Percentiles rank a stretch among this genome's conserved stretches.
Evolutionary conservation across 2,329 filamentous ascomycete species (phyloP).

Genomic region (Achaetomium macrosporum): DNA sequence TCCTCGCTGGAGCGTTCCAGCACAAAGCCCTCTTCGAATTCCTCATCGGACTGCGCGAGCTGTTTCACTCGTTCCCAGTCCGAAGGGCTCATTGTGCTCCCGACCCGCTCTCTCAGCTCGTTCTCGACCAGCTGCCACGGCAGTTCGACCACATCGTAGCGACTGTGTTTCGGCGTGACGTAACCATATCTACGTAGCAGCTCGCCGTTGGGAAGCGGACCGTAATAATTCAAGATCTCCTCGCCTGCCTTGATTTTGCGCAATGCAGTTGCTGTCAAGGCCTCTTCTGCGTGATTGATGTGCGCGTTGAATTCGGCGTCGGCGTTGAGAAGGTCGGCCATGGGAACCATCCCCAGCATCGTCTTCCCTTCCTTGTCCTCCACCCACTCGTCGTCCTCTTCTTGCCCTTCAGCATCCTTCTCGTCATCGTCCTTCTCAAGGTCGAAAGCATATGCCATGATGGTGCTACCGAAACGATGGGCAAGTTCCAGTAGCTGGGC

Average conservation of each 20-base stretch:
- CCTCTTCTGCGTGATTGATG: constrained; percentile 47
- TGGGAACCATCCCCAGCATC: constrained; percentile 79
- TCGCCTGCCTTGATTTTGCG: constrained; percentile 63
- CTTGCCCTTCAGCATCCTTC: constrained; percentile 50
- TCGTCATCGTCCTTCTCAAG: constrained; percentile 54
- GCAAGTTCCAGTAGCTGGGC: constrained; percentile 48
- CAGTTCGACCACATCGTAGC: constrained; percentile 79
- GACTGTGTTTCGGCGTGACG: constrained; percentile 68
- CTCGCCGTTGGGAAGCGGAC: constrained; percentile 75
- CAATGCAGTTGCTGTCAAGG: constrained; percentile 65
- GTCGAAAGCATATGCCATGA: constrained; percentile 93
- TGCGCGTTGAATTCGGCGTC: constrained; percentile 81
- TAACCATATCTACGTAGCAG: constrained; percentile 82
- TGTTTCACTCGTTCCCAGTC: constrained; percentile 39
- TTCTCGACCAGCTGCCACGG: constrained; percentile 45
- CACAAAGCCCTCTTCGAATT: constrained; percentile 71
- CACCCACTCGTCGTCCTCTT: constrained; percentile 59
- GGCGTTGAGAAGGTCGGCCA: constrained; percentile 86
- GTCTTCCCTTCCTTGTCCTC: constrained; percentile 54
- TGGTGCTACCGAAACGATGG: constrained; percentile 78
- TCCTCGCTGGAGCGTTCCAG: constrained; percentile 52
- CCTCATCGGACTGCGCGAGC: constrained; percentile 45
- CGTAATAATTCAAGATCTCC: constrained; percentile 86
- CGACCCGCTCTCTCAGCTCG: constrained; percentile 17
- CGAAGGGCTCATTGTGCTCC: constrained; percentile 18